These are phyloP conservation scores for Neoarthrinium moseri DNA, from an alignment of 2,329 filamentous ascomycete genomes.

Conservation along the genomic window DNA sequence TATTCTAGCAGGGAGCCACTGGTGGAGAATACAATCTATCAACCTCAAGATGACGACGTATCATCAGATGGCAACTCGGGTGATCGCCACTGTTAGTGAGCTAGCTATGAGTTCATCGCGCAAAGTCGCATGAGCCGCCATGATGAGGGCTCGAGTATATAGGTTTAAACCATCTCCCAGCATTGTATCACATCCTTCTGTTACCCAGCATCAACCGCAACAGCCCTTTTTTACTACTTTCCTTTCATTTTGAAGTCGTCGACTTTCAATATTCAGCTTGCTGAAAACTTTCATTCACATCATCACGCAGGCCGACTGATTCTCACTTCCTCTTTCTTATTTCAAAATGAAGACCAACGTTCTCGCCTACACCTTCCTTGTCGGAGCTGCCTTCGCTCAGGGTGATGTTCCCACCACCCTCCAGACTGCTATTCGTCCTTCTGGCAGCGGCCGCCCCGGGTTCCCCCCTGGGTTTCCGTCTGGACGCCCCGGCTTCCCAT, in stretches of 20 bases:
- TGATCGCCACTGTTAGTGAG: too few species aligned
- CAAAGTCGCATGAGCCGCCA: too few species aligned
- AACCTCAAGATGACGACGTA: slow-evolving; percentile 4
- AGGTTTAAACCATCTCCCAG: neutral
- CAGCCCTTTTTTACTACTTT: neutral
- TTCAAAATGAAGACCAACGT: slow-evolving; percentile 13
- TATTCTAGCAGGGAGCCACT: slow-evolving; percentile 7
- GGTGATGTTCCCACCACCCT: slow-evolving; percentile 1
- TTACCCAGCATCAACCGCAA: neutral
- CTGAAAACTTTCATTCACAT: slow-evolving; percentile 11
- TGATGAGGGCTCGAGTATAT: too few species aligned
- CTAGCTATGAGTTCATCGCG: too few species aligned
- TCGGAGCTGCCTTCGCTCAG: slow-evolving; percentile 7
- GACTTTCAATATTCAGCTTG: slow-evolving; percentile 9
- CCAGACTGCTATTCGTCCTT: slow-evolving; percentile 1
- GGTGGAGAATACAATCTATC: slow-evolving; percentile 9
- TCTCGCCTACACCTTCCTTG: slow-evolving; percentile 7
- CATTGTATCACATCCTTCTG: neutral
- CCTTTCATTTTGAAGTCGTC: slow-evolving; percentile 1
- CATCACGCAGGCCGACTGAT: slow-evolving; percentile 11
- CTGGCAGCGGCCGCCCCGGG: slow-evolving; percentile 1
- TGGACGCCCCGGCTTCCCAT: neutral
- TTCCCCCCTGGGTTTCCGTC: neutral
- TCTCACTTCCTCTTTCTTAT: neutral
- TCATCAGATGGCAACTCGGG: too few species aligned